phyloP scores from a whole-genome alignment of 2,329 filamentous ascomycete species.

The Septoria petroselini region DNA sequence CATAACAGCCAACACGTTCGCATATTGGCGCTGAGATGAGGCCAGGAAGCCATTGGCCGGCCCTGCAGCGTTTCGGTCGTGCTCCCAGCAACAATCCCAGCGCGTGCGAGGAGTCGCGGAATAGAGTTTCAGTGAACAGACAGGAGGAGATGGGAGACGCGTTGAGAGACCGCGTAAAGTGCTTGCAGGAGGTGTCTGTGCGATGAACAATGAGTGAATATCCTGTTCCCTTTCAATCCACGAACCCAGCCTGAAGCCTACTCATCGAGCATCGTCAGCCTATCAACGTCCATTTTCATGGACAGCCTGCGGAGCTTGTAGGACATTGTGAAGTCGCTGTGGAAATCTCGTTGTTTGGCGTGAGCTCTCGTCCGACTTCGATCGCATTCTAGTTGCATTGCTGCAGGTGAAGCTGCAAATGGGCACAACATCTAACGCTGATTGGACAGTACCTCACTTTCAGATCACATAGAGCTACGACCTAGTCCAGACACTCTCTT shows the following conservation, averaged over 20 bases:
- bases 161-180: conserved; percentile 16
- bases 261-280: background rate
- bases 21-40: no score
- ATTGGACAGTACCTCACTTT: no score
- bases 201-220: background rate
- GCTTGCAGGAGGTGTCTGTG: conserved; percentile 12
- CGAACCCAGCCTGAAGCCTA: background rate
- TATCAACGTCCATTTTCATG: background rate
- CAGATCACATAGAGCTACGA: background rate
- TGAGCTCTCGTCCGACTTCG: background rate
- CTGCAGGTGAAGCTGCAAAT: no score
- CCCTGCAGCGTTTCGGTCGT: no score
- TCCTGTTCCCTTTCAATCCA: background rate
- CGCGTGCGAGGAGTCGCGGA: background rate
- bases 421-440: no score
- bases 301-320: background rate
- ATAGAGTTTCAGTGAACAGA: background rate
- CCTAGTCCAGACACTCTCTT: background rate
- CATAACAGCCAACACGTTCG: background rate
- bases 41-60: no score
- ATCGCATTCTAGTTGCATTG: no score
- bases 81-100: no score
- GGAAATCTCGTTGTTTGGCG: background rate
- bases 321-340: background rate
- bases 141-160: conserved; percentile 7